phyloP scores from a whole-genome alignment of 192 early-diverging fungal genomes.

The Coemansia sp. region DNA sequence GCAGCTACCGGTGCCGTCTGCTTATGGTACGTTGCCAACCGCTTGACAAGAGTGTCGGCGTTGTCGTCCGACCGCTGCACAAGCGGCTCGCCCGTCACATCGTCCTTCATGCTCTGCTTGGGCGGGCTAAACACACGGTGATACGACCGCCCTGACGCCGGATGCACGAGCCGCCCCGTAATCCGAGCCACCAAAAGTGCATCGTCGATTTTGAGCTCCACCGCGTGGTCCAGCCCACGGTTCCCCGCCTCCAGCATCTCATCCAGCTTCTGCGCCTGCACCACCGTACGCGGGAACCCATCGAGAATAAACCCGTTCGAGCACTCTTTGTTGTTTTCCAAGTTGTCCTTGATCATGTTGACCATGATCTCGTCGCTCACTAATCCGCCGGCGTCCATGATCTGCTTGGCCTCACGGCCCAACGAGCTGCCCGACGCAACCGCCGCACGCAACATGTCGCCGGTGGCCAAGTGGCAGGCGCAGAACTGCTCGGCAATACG shows the following conservation, averaged over 20 bases:
- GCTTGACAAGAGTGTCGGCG: conserved; percentile 87
- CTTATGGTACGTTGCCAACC: conserved; percentile 81
- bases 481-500: conserved; percentile 94
- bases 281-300: conserved; percentile 98
- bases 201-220: conserved; percentile 95
- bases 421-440: conserved; percentile 88
- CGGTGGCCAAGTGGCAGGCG: conserved; percentile 97
- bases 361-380: conserved; percentile 99
- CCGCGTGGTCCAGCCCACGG: conserved; percentile 79
- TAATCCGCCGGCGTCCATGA: conserved; percentile 98
- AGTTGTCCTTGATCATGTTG: conserved; percentile 93
- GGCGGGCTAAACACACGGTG: conserved; percentile 97
- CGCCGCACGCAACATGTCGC: conserved; percentile 98
- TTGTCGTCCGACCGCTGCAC: conserved; percentile 98
- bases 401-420: conserved; percentile 95
- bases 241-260: conserved; percentile 84
- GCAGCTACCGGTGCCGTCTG: conserved; percentile 78
- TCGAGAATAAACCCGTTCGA: conserved; percentile 98
- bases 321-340: conserved; percentile 93
- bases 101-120: conserved; percentile 86
- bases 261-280: conserved; percentile 98
- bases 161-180: conserved; percentile 95
- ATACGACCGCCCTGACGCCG: conserved; percentile 91
- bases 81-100: conserved; percentile 96
- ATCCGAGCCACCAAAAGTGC: conserved; percentile 90